Evolutionary conservation across 768 basidiomycete species (phyloP).

Genomic region (Lentinus tigrinus): DNA sequence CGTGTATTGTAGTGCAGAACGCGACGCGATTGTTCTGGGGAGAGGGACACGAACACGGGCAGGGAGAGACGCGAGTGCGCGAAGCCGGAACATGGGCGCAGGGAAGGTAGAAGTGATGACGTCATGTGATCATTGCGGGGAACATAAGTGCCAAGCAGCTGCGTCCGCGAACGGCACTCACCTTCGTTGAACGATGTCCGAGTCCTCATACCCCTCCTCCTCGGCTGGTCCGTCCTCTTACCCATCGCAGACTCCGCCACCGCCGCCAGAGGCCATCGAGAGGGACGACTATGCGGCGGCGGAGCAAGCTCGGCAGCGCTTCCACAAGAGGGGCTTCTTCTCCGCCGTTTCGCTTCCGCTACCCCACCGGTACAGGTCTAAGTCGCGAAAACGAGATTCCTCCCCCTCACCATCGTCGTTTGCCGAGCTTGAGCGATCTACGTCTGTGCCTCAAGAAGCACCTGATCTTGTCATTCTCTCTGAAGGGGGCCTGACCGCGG

Average conservation of each 20-base stretch:
- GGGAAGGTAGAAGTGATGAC: slow-evolving; percentile 17
- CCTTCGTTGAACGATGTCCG: slow-evolving; percentile 17
- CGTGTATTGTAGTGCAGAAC: background rate
- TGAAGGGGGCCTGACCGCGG: background rate
- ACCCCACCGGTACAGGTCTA: slow-evolving; percentile 3
- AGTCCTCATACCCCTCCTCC: slow-evolving; percentile 5
- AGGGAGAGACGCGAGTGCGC: slow-evolving; percentile 3
- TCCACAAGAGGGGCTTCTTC: slow-evolving; percentile 32
- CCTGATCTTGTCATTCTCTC: slow-evolving; percentile 4
- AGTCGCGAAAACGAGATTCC: background rate
- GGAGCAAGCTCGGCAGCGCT: slow-evolving; percentile 47
- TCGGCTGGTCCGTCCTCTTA: slow-evolving; percentile 19
- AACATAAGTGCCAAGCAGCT: slow-evolving; percentile 14
- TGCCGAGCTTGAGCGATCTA: background rate
- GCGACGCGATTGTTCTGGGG: background rate
- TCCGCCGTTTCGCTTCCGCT: slow-evolving; percentile 16
- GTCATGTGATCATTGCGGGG: slow-evolving; percentile 17
- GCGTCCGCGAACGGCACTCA: background rate
- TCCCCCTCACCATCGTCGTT: slow-evolving; percentile 5
- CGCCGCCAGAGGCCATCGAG: slow-evolving; percentile 39
- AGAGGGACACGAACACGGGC: background rate
- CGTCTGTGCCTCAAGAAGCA: background rate
- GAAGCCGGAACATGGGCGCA: slow-evolving; percentile 24
- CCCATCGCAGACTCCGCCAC: slow-evolving; percentile 19
- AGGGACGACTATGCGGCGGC: slow-evolving; percentile 42